Evolutionary conservation across 805 yeast species (phyloP).

Genomic region (Teunomyces stri): DNA sequence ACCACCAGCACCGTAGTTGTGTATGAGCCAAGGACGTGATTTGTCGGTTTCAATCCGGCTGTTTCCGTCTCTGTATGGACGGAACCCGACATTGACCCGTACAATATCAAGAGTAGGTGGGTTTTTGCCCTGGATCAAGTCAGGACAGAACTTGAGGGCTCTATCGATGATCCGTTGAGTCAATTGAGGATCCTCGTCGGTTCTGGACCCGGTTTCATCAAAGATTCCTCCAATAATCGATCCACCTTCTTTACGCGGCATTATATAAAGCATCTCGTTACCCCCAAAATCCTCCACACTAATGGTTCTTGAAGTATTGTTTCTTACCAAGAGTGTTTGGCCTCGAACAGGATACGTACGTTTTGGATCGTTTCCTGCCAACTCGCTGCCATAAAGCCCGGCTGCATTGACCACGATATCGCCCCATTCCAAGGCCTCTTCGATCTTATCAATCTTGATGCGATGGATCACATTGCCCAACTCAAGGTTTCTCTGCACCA

Average conservation of each 20-base stretch:
- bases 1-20: constrained; percentile 58
- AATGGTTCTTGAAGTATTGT: constrained; percentile 30
- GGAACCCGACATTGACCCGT: constrained; percentile 33
- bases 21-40: constrained; percentile 42
- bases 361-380: constrained; percentile 43
- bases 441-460: constrained; percentile 38
- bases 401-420: constrained; percentile 57
- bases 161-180: constrained; percentile 46
- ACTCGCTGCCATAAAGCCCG: constrained; percentile 47
- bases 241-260: constrained; percentile 78
- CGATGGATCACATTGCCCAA: constrained; percentile 51
- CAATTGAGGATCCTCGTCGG: constrained; percentile 38
- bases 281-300: constrained; percentile 35
- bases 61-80: constrained; percentile 38
- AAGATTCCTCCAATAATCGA: constrained; percentile 60
- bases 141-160: constrained; percentile 44
- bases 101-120: constrained; percentile 30
- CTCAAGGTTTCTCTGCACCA: constrained; percentile 43
- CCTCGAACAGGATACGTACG: constrained; percentile 56
- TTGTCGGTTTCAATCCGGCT: constrained; percentile 33
- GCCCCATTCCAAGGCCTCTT: constrained; percentile 47
- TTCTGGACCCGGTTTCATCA: constrained; percentile 11
- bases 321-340: constrained; percentile 53
- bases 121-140: constrained; percentile 31
- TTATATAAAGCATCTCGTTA: constrained; percentile 52